Evolutionary conservation across 2,329 filamentous ascomycete genomes (phyloP), one percentile per base, ranked within the genome.

Genomic region (Cercospora berteroae): DNA sequence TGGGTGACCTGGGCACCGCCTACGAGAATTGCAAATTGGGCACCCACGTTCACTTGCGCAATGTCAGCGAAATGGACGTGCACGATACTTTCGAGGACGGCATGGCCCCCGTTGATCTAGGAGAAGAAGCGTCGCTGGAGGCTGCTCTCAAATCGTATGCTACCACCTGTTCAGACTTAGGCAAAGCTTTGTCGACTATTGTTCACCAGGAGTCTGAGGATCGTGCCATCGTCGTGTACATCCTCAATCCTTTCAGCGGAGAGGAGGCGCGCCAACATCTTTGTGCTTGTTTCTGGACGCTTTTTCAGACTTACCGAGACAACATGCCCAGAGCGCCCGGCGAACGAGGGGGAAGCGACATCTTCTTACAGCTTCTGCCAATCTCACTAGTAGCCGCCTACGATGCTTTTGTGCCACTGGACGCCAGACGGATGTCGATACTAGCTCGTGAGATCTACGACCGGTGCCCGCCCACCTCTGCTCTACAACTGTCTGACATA

Each of bases 341-440:
- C 20, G 76, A 85, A 27, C 60, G 68, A 56, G 59, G 64, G 57
- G 61, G 61, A 76, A 80, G 64, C 58, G 90, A 94, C 65, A 76
- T 95, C n/a, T 89, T 93, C 4, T 81, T 96, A 18, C 92, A 96
- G 75, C 83, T 96, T 2, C 81, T 96, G 1, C 89, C 92, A 0
- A 83, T 89, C 16, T 86, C 87, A 65, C 82, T 88, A n/a, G 79
- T 95, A 8, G 87, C 89, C 7, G 89, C 88, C 0, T 82, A 87
- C 4, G 85, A 85, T 1, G 84, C 84, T 2, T 79, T 93, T 13
- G 85, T 89, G 1, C 83, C 91, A n/a, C 85, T 88, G 1, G 83
- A 86, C 1, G 85, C 87, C 0, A 77, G 80, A 5, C 88, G 89
- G 13, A 86, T 90, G 72, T 81, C 75, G 9, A 23, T 64, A 5